Evolutionary conservation across 1,139 yeast genomes (phyloP), one percentile per base, ranked within the genome.

Genomic region (Yamadazyma atmosphaerica): DNA sequence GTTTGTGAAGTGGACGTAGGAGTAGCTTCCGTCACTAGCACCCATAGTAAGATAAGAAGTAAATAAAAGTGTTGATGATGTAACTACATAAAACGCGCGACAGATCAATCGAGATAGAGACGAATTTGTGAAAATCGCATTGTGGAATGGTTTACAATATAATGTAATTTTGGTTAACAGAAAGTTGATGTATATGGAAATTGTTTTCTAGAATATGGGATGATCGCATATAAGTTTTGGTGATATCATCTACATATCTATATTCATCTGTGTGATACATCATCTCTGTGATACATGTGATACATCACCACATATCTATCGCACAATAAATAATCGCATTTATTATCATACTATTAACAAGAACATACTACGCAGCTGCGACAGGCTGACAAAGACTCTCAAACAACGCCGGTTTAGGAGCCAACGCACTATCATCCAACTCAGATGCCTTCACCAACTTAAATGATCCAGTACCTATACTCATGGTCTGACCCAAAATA

Each of bases 381-480:
- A 12, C 26, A 23, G 12, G 6, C 21, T 5, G 16, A 9, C 31
- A 28, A 4, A 15, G 35, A 39, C 67, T 72, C 55, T 84, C 92
- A 56, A 84, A 84, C 47, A 83, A 59, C 1, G 86, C 70, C 22
- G 79, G 77, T 51, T 76, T 83, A 18, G 66, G 69, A 33, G 56
- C 56, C 52, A 83, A 63, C 23, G 69, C 74, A 41, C 63, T 63
- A 29, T 65, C 63, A 19, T 66, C 71, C 34, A 72, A 63, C 35
- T 70, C 63, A 4, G 81, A 77, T 38, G 77, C 69, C 48, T 82
- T 81, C 10, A 85, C 86, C 56, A 92, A 75, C 60, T 89, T 86
- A 73, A 94, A 90, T 0, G 98, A 85, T 46, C 98, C 98, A 3
- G 99, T 94, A 59, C 99, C 99, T 50, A 94, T 83, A 40, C 86